Evolutionary conservation across 2,329 filamentous ascomycete species (phyloP), one percentile per base, ranked within the genome.

Genomic region (Pseudogymnoascus sp.): DNA sequence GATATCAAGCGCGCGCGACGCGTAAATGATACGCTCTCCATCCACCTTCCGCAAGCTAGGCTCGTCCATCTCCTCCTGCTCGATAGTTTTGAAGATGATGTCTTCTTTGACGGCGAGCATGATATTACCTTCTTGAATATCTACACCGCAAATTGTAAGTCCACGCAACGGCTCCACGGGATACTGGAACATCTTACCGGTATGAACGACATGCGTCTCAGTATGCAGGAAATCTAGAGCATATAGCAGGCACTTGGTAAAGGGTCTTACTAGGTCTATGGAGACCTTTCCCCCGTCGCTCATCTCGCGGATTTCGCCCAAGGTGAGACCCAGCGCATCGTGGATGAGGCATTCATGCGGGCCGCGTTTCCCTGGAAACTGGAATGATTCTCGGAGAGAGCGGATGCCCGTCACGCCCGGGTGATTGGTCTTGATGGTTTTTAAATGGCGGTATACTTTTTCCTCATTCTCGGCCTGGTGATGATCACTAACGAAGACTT

Each of bases 91-190:
- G 11, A 77, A 63, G 16, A 76, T 65, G 2, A 68, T 69, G 1
- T 71, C 62, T 60, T 76, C 73, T 34, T 71, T 65, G 39, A 74
- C 72, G 0, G 64, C 68, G 0, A 75, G 43, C 37, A 77, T 68
- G 28, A 77, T 68, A 28, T 77, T 76, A 28, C 68, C 70, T 10
- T 69, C 69, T 61, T 74, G 71, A 14, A 76, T 65, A 66, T 76
- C 73, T 76, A 41, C 21, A 13, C 19, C 43, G 43, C 3, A 23
- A 7, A 48, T 2, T 14, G 14, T 64, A 51, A 67, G 48, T 65
- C 48, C 10, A 51, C 11, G 41, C 11, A 7, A 28, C 21, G 25
- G 21, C n/a, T 23, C n/a, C n/a, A 57, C 39, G 60, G 10, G 5
- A 51, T 67, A 65, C 62, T 36, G 31, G n/a, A 48, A 61, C 21